Evolutionary conservation across 495 filamentous ascomycete genomes (phyloP), one percentile per base, ranked within the genome.

Genomic region (Aspergillus kassunensis): DNA sequence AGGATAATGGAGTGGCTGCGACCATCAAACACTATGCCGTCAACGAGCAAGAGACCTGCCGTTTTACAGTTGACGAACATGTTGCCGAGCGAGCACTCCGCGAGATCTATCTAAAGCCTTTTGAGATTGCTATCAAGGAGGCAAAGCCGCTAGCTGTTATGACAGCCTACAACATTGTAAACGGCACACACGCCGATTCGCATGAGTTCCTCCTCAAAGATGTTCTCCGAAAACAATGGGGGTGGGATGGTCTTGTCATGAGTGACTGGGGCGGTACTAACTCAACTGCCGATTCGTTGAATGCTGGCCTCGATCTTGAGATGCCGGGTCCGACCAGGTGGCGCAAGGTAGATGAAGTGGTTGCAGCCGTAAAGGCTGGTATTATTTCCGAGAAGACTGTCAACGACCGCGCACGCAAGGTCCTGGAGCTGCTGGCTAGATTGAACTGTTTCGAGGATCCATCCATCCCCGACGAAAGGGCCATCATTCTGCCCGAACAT

Each of bases 151-250:
- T 71, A 45, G 79, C 79, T 5, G 71, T 87, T 27, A 88, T 88
- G 85, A 85, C 80, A 19, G 74, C 77, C 34, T 89, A 88, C 58
- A 88, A 87, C 51, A 76, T 79, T 42, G 68, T 89, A 30, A 87
- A 88, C 61, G 86, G 85, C 4, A 66, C 69, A 5, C 83, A 84
- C 57, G 80, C 79, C 13, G 79, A 77, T 57, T 80, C 82, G 64
- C 82, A 83, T 53, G 62, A 69, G 7, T 70, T 72, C 36, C 55
- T 85, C 4, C 51, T 88, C 4, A 69, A 77, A 30, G 67, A 76
- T 13, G 73, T 87, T 10, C 61, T 89, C 36, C 72, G 85, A 33
- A 73, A 73, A 6, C 81, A 87, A 62, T 86, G 82, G 83, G 77
- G 74, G 3, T 89, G 72, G 67, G 67, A 84, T 35, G 84, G 84